A percentile compares a stretch with the other conserved stretches of the same genome.
These are phyloP conservation scores for Boletellus emodensis DNA, from an alignment of 768 basidiomycete species.

Conservation along the genomic window DNA sequence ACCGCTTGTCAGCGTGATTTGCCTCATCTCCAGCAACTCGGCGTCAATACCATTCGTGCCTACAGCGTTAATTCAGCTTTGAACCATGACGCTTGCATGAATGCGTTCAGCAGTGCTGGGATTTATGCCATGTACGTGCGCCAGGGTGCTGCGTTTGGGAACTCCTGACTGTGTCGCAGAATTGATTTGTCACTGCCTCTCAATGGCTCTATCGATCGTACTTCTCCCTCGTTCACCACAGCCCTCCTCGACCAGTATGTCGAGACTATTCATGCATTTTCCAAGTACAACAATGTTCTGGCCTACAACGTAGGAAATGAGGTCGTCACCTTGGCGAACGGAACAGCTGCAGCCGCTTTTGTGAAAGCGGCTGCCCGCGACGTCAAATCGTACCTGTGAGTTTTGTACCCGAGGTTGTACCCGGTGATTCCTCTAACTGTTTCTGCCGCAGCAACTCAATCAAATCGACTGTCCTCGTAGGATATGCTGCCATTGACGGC, in stretches of 20 bases:
- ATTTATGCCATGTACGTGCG: slow-evolving; percentile 82
- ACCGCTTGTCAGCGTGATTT: slow-evolving; percentile 74
- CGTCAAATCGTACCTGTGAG: slow-evolving; percentile 77
- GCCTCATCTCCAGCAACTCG: slow-evolving; percentile 68
- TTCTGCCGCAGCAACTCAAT: slow-evolving; percentile 50
- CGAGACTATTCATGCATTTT: slow-evolving; percentile 72
- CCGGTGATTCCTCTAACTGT: not conserved
- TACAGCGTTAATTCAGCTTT: slow-evolving; percentile 82
- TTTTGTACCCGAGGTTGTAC: slow-evolving; percentile 5
- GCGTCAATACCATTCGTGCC: slow-evolving; percentile 77
- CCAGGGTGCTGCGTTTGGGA: not conserved
- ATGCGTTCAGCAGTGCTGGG: slow-evolving; percentile 63
- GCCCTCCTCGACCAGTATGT: slow-evolving; percentile 78
- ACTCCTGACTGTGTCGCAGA: slow-evolving; percentile 37
- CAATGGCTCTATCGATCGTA: slow-evolving; percentile 81
- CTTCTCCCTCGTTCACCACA: slow-evolving; percentile 71
- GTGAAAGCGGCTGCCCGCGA: slow-evolving; percentile 92
- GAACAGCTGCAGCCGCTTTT: slow-evolving; percentile 66
- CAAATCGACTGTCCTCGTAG: slow-evolving; percentile 63
- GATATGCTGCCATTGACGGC: slow-evolving; percentile 85
- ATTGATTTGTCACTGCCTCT: slow-evolving; percentile 83
- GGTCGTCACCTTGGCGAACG: slow-evolving; percentile 48
- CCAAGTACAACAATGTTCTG: slow-evolving; percentile 84
- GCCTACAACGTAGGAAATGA: slow-evolving; percentile 93
- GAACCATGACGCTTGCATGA: slow-evolving; percentile 89